Base-by-base conservation (phyloP, 2,329 filamentous ascomycete genomes). In the Fusarium subglutinans region DNA sequence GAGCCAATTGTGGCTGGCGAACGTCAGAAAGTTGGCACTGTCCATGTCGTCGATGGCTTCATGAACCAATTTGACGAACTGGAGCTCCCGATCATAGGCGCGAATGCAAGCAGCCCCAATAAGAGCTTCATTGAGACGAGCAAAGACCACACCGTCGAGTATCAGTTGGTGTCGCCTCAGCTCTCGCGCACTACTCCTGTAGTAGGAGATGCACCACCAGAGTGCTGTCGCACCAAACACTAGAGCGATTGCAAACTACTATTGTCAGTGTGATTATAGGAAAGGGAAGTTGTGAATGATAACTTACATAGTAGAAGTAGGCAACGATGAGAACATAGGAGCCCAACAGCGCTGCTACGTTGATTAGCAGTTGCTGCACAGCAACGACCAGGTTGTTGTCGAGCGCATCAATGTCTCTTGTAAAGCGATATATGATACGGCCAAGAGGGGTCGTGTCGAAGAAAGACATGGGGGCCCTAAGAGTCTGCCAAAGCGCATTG, bases 341-440 rank as follows among this genome's bases (percentile, higher is more conserved):
- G 22, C 56, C 56, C 22, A 59, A 24, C 10, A 59, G 44, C 5
- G 44, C 44, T 8, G 44, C 56, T 33, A 59, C 35, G 26, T 59
- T 59, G 44, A 59, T 51, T 14, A 59, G 35, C n/a, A 51, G 44
- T 28, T 59, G 56, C 56, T 59, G 56, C 13, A 59, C 56, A 13
- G 35, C 56, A 51, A 59, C 44, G 17, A 51, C 44, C 17, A 59
- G 15, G 22, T 59, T 59, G 44, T 51, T 59, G 22, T 59, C 56
- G 6, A 59, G 26, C 17, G 56, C 56, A 40, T 51, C 56, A 26
- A 40, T 51, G 20, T 59, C 56, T 59, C 35, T 51, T 22, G 44
- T 59, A 20, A 59, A 51, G 5, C 44, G 35, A 51, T 59, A 59
- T 41, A 51, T 59, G 17, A 59, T 59, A 14, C 35, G 56, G 4